A percentile compares a stretch with the other conserved stretches of the same genome.
phyloP scores from a whole-genome alignment of 106 monocot species.

The Dioscorea dumetorum region DNA sequence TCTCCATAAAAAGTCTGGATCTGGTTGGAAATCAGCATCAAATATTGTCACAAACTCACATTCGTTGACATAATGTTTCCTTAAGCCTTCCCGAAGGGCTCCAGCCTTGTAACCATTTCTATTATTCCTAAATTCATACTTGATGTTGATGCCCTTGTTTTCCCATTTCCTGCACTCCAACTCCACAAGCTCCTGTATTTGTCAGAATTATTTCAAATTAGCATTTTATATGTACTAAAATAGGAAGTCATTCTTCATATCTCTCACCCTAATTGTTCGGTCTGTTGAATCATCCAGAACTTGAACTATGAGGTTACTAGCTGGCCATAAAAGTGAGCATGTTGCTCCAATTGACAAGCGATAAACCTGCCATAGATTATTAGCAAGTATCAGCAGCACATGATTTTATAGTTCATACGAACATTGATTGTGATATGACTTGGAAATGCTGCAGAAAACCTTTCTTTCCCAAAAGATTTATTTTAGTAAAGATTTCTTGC shows the following conservation, averaged over 20 bases:
- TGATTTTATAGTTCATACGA: no score
- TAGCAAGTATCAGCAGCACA: no score
- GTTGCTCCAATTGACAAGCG: conserved; percentile 46
- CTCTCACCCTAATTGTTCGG: conserved; percentile 28
- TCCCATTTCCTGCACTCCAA: conserved; percentile 45
- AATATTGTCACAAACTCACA: conserved; percentile 59
- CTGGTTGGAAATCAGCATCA: conserved; percentile 70
- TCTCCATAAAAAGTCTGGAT: conserved; percentile 43
- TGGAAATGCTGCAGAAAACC: no score
- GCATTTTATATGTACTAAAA: no score
- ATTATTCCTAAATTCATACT: conserved; percentile 45
- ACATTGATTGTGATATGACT: no score
- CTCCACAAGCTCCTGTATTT: conserved; percentile 42
- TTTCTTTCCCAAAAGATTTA: no score
- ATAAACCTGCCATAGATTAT: conserved; percentile 33
- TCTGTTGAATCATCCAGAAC: conserved; percentile 75
- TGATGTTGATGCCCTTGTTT: conserved; percentile 45
- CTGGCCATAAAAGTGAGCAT: conserved; percentile 41
- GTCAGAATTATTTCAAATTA: no score
- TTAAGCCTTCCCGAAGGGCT: conserved; percentile 54
- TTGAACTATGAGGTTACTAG: conserved; percentile 46
- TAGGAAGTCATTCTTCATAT: neutral
- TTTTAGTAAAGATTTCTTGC: no score
- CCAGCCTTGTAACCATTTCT: conserved; percentile 73
- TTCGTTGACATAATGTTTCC: conserved; percentile 41